Base-by-base conservation (phyloP, 2,329 filamentous ascomycete genomes). In the Aspergillus transmontanensis region DNA sequence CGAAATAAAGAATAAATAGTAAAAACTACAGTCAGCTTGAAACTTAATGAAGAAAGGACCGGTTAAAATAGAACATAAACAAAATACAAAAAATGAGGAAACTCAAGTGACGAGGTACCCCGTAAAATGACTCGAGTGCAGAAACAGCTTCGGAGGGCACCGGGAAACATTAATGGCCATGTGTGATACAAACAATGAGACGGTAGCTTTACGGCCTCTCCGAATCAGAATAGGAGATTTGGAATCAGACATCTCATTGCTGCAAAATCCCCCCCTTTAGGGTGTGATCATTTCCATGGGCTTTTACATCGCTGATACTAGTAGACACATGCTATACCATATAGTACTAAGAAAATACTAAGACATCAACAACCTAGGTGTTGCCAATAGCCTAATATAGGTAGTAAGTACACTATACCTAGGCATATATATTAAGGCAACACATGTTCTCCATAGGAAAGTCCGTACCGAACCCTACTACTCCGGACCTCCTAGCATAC, bases 211-310 rank as follows among this genome's bases (percentile, higher is more conserved):
- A 51, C 19, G 39, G 41, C 23, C 48, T 60, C 60, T 64, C 58
- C 55, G 45, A 64, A 64, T 64, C 48, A 55, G 62, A 51, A 61
- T 57, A 45, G 56, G 59, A 34, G 55, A 56, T 12, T 48, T n/a
- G 48, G 4, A 5, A 34, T 14, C 39, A 21, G 32, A 12, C 16
- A 34, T 41, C 39, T 48, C 30, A 54, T 56, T 48, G 26, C 48
- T 51, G 28, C 46, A 51, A 51, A 36, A 36, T 10, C 10, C 32
- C 10, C 11, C 23, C 21, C 12, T 5, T 23, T 1, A 19, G 12
- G 12, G 23, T 26, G 45, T 14, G 21, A 28, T 48, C 12, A 26
- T 48, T 48, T 12, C 21, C 21, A 48, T 48, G 21, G 23, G 14
- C 10, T 46, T 46, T 23, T 46, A 46, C 43, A 21, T 14, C 6